Percentiles rank a stretch among this genome's conserved stretches.
These are phyloP conservation scores for Tulasnella sp. DNA, from an alignment of 768 basidiomycete genomes.

Conservation along the genomic window DNA sequence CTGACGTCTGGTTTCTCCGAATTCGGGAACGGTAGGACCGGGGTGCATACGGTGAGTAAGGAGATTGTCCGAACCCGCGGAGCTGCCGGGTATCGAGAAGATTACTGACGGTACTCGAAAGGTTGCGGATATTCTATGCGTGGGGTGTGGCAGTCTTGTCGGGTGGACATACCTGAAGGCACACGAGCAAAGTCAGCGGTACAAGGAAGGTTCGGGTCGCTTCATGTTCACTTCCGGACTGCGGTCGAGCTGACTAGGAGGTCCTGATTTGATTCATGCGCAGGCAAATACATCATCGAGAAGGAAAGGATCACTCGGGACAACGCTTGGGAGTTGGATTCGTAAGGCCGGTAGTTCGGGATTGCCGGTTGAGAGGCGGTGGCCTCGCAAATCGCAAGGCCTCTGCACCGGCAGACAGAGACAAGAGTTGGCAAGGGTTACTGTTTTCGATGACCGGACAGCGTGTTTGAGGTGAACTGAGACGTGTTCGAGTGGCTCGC, in stretches of 20 bases:
- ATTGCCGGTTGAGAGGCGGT: background rate
- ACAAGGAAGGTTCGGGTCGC: conserved; percentile 31
- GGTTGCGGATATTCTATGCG: conserved; percentile 33
- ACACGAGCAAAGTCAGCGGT: conserved; percentile 30
- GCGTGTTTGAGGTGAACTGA: conserved; percentile 1
- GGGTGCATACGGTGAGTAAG: conserved; percentile 32
- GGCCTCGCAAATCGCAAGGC: background rate
- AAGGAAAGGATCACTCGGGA: conserved; percentile 32
- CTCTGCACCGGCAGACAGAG: background rate
- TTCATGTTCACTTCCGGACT: background rate
- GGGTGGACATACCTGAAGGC: conserved; percentile 33
- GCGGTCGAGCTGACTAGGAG: background rate
- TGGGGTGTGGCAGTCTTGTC: conserved; percentile 31
- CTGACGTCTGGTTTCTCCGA: background rate
- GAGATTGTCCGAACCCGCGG: background rate
- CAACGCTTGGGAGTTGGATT: conserved; percentile 31
- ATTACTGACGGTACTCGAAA: background rate
- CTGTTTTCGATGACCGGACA: background rate
- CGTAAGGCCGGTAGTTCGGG: conserved; percentile 11
- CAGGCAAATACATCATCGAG: conserved; percentile 33
- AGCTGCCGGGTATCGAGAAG: background rate
- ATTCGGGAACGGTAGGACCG: conserved; percentile 27
- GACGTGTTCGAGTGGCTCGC: background rate
- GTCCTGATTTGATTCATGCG: background rate
- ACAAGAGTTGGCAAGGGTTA: background rate